Base-by-base conservation (phyloP, 1,284 basidiomycete genomes). In the Inonotus obliquus region DNA sequence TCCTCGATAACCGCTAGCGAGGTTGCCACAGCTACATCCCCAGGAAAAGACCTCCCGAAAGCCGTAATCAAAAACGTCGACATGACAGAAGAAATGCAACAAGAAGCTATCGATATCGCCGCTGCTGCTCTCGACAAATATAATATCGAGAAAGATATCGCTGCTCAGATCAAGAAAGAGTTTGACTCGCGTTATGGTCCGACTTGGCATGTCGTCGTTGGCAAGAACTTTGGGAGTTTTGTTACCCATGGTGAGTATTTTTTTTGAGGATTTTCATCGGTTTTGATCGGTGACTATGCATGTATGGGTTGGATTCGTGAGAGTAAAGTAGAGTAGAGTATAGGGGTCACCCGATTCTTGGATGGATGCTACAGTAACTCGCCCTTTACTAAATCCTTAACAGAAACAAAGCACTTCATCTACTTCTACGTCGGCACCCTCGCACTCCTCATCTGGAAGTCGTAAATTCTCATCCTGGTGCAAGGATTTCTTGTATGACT, bases 151-250 rank as follows among this genome's bases (percentile, higher is more conserved):
- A 98, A 97, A 78, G 94, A 99, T 75, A 95, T 98, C 72, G 96
- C 96, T 13, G 94, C 96, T 44, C 88, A 94, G 75, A 92, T 98
- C 82, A 99, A 99, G 84, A 94, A 96, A 76, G 93, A 96, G 77
- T 94, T 97, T 74, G 96, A 99, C 81, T 81, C 86, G 76, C 81
- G 89, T 74, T 89, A 93, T 69, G 92, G 92, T 27, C 84, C 94
- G 56, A 98, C 96, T 66, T 98, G 96, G 96, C 96, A 98, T 74
- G 92, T 93, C 72, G 94, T 99, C 66, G 96, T 98, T 37, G 96
- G 96, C 63, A 97, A 96, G 81, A 95, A 96, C 79, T 96, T 95
- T 84, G 95, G 95, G 53, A 94, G 92, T 77, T 98, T 96, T 73
- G 96, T 98, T 53, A 98, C 95, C 35, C 96, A 98, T 71, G 94